Percentiles rank a stretch among this genome's conserved stretches.
These are phyloP conservation scores for Stygiomarasmius scandens DNA, from an alignment of 1,284 basidiomycete species.

Conservation along the genomic window DNA sequence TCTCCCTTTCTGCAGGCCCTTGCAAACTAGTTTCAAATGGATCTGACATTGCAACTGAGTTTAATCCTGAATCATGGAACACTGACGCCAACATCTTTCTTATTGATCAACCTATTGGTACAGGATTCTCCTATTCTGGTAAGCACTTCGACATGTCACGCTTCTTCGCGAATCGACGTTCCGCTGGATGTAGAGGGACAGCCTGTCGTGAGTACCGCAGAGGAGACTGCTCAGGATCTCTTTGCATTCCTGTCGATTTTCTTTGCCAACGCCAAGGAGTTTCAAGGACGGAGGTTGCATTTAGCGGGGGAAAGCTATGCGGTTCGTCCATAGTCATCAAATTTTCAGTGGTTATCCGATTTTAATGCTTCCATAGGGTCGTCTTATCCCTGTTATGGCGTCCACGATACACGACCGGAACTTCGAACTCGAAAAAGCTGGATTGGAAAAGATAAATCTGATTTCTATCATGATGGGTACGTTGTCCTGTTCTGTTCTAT, in stretches of 20 bases:
- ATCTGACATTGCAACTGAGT: slow-evolving; percentile 39
- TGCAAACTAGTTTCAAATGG: slow-evolving; percentile 28
- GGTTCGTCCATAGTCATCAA: slow-evolving; percentile 34
- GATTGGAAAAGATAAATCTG: slow-evolving; percentile 76
- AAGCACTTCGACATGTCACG: slow-evolving; percentile 36
- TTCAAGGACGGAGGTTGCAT: slow-evolving; percentile 71
- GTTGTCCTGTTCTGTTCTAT: background rate
- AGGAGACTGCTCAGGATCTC: slow-evolving; percentile 71
- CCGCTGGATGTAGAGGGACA: slow-evolving; percentile 30
- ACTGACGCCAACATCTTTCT: slow-evolving; percentile 67
- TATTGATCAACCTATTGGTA: slow-evolving; percentile 71
- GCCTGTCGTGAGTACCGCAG: slow-evolving; percentile 46
- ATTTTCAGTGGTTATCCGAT: background rate
- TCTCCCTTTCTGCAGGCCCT: slow-evolving; percentile 31
- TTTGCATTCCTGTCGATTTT: slow-evolving; percentile 72
- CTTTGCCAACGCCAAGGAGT: slow-evolving; percentile 71
- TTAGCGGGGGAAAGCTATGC: slow-evolving; percentile 79
- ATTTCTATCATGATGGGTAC: slow-evolving; percentile 78
- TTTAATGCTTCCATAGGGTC: slow-evolving; percentile 50
- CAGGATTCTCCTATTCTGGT: slow-evolving; percentile 72
- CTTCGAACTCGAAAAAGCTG: slow-evolving; percentile 50
- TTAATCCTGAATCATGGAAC: slow-evolving; percentile 67
- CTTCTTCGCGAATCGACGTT: background rate
- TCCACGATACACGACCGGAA: slow-evolving; percentile 83
- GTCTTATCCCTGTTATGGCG: slow-evolving; percentile 85